A percentile compares a stretch with the other conserved stretches of the same genome.
phyloP scores from a whole-genome alignment of 805 yeast species.

The Trichomonascus vanleenenianus region DNA sequence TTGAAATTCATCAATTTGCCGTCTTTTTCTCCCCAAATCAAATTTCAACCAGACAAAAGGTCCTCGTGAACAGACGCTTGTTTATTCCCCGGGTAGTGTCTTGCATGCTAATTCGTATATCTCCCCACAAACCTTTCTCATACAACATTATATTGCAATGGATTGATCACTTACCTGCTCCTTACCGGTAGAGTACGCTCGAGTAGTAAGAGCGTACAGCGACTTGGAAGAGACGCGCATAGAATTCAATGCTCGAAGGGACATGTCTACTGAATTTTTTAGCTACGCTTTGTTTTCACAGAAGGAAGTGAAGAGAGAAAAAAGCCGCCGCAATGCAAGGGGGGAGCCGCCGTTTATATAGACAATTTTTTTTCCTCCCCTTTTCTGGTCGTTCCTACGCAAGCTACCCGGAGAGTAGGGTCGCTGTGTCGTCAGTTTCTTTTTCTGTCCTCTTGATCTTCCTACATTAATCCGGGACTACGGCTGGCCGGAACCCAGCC shows the following conservation, averaged over 20 bases:
- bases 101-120: not conserved
- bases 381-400: not conserved
- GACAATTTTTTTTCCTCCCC: not conserved
- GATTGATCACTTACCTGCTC: conserved; percentile 17
- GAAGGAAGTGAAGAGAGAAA: not conserved
- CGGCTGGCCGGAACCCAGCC: too few relatives aligned
- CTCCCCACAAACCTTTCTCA: not conserved
- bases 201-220: conserved; percentile 11
- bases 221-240: conserved; percentile 12
- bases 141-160: too few relatives aligned
- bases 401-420: not conserved
- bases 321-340: not conserved
- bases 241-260: conserved; percentile 1
- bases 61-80: too few relatives aligned
- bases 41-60: not conserved
- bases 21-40: not conserved
- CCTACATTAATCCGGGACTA: too few relatives aligned
- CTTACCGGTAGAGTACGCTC: conserved; percentile 18
- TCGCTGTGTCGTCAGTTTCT: too few relatives aligned
- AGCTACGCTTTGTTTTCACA: not conserved
- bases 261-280: conserved; percentile 3
- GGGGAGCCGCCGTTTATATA: not conserved
- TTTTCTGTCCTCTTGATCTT: too few relatives aligned
- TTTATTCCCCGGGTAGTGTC: not conserved
- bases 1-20: too few relatives aligned